Conservation (phyloP, 257 asterid species). For the Ajuga chamaepitys region DNA sequence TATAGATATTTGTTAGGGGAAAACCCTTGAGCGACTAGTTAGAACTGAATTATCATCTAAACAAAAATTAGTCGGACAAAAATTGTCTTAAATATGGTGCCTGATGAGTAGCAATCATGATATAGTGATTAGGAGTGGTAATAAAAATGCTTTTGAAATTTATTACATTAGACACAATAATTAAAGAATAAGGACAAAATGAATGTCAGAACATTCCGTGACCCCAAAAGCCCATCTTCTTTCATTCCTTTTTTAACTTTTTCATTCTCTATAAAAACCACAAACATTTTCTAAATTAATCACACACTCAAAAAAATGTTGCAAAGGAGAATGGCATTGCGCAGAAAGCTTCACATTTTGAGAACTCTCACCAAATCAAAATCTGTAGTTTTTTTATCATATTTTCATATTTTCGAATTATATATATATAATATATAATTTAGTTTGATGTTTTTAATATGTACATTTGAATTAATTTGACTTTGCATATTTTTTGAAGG, state of each 20-base stretch:
- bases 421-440: neutral
- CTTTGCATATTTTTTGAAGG: constrained; percentile 24
- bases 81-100: neutral
- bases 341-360: constrained; percentile 53
- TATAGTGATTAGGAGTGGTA: constrained; percentile 10
- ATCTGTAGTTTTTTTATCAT: constrained; percentile 30
- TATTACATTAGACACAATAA: constrained; percentile 14
- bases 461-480: too few relatives aligned
- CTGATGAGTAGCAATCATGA: constrained; percentile 19
- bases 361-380: constrained; percentile 52
- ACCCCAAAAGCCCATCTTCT: constrained; percentile 21
- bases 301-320: constrained; percentile 9
- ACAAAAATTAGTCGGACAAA: neutral
- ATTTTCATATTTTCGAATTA: neutral
- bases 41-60: neutral
- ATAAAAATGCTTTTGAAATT: constrained; percentile 22
- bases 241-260: neutral
- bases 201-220: constrained; percentile 49
- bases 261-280: constrained; percentile 30
- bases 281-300: neutral
- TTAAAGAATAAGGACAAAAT: constrained; percentile 19
- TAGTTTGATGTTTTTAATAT: too few relatives aligned
- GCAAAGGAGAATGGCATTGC: constrained; percentile 34
- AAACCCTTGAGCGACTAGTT: too few relatives aligned
- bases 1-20: neutral